Evolutionary conservation across 2,329 filamentous ascomycete genomes (phyloP).

Genomic region (Neofusicoccum sp.): DNA sequence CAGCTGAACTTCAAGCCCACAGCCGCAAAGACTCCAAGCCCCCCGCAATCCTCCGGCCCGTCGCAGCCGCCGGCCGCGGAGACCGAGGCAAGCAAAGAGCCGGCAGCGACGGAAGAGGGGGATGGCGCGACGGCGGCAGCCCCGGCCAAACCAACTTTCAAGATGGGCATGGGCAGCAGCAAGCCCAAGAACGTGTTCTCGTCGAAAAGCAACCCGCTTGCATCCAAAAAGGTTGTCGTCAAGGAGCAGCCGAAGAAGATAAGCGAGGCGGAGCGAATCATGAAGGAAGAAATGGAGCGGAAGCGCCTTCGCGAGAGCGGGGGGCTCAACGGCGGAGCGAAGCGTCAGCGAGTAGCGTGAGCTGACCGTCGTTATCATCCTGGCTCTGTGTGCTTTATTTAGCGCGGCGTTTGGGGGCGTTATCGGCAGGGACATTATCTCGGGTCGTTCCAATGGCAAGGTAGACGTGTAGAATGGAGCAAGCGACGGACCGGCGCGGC

Average conservation of each 20-base stretch:
- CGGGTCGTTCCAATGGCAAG: too few species aligned
- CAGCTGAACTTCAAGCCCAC: slow-evolving; percentile 35
- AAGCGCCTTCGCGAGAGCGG: slow-evolving; percentile 33
- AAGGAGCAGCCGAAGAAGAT: slow-evolving; percentile 72
- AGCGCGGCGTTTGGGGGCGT: not conserved
- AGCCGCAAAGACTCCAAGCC: slow-evolving; percentile 17
- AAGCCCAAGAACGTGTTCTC: slow-evolving; percentile 61
- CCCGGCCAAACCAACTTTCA: slow-evolving; percentile 23
- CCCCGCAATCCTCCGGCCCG: not conserved
- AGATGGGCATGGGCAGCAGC: not conserved
- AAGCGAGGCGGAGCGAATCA: slow-evolving; percentile 83
- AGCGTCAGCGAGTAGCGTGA: slow-evolving; percentile 14
- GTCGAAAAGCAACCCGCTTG: slow-evolving; percentile 59
- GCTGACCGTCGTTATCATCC: not conserved
- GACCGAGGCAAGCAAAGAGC: not conserved
- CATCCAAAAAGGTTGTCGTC: slow-evolving; percentile 60
- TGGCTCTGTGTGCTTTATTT: not conserved
- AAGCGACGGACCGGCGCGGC: not conserved
- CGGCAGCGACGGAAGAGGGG: slow-evolving; percentile 39
- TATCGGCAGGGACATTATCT: not conserved
- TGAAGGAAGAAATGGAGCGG: slow-evolving; percentile 61
- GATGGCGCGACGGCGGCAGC: slow-evolving; percentile 17
- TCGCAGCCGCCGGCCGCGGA: slow-evolving; percentile 13
- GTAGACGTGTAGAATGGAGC: not conserved
- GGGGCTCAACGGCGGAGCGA: not conserved